phyloP scores from a whole-genome alignment of 2,329 filamentous ascomycete species.

The Stagonosporopsis vannaccii region DNA sequence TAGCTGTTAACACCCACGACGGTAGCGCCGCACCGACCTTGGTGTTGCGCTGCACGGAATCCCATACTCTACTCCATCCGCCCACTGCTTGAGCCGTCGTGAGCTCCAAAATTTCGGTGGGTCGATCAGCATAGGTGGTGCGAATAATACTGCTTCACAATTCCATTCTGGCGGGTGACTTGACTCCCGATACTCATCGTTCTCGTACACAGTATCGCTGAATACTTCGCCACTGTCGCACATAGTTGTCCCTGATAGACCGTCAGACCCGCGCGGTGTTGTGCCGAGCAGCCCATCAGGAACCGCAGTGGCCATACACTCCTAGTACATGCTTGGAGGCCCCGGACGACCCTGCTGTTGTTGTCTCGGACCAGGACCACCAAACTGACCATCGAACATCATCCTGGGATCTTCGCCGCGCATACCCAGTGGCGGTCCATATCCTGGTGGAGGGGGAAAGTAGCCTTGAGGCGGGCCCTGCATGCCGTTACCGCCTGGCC shows the following conservation, averaged over 20 bases:
- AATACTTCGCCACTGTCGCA: too few relatives aligned
- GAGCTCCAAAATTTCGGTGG: neutral
- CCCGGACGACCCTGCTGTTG: conserved; percentile 38
- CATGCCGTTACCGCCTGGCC: conserved; percentile 41
- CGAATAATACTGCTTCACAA: too few relatives aligned
- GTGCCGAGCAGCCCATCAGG: neutral
- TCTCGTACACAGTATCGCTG: neutral
- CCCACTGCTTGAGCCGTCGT: neutral
- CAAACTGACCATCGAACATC: conserved; percentile 48
- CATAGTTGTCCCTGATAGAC: neutral
- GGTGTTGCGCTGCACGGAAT: neutral
- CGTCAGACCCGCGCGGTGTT: neutral
- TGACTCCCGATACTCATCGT: neutral
- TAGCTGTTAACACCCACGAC: neutral
- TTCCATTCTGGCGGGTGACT: neutral
- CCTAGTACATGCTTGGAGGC: conserved; percentile 45
- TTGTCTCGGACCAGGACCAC: conserved; percentile 37
- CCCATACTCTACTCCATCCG: neutral
- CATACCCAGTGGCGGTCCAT: conserved; percentile 41
- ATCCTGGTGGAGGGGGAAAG: conserved; percentile 45
- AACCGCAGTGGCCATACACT: neutral
- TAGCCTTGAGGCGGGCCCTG: conserved; percentile 47
- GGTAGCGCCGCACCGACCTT: neutral
- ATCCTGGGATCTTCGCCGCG: conserved; percentile 46
- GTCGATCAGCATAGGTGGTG: too few relatives aligned